Base-by-base conservation (phyloP, 208 protist genomes). In the Wallacemonas rigidus region DNA sequence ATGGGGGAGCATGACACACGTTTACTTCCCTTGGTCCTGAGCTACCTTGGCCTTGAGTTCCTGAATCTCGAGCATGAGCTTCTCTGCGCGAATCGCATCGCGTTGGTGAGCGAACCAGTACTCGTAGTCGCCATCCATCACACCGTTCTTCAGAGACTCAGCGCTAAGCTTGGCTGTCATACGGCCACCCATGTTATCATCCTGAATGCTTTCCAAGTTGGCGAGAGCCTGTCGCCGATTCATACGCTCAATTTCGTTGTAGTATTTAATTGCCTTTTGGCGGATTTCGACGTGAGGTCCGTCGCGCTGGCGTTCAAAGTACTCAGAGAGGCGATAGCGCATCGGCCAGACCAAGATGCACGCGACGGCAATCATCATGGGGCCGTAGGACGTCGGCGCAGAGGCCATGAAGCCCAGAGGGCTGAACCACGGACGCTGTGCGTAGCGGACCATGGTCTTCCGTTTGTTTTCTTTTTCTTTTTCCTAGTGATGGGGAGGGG, bases 101-200 rank as follows among this genome's bases (percentile, higher is more conserved):
- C 85, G 74, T 65, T 92, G 88, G 71, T 97, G 90, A 0, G 89
- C 88, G 72, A 87, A 76, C 90, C 92, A 97, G 78, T 97, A 97
- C 74, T 93, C 87, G 60, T 90, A 86, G 48, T 97, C 90, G 70
- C 84, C 75, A 70, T 95, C 90, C 45, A 86, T 53, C 35, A 86
- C 71, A 2, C 92, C 92, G 41, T 79, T 77, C 69, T 82, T 81
- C 5, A 94, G 39, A 1, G 84, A 70, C 71, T 91, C 84, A 0
- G 76, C 69, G n/a, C 75, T 75, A 26, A 94, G 70, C 43, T 75
- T 57, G 1, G 85, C 80, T 9, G 76, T 77, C 39, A 85, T 72
- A 53, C 89, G 88, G 69, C 88, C 82, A 17, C 67, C 43, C 5
- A 69, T 71, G 61, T 93, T 90, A 69, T 97, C 92, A 5, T 95